Conservation (phyloP, 169 alveolate genomes). For the Plasmodium blacklocki region DNA sequence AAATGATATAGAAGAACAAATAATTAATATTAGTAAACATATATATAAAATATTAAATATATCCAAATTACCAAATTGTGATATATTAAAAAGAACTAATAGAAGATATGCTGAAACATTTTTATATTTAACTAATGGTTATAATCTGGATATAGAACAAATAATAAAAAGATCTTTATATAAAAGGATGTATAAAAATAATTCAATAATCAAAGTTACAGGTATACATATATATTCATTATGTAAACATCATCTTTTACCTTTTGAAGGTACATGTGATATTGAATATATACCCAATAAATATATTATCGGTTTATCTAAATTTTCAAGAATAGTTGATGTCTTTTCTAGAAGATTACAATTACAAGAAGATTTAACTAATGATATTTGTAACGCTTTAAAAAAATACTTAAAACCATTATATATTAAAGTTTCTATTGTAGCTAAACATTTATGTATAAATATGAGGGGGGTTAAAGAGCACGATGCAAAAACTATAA, state of each 20-base stretch:
- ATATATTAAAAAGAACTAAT: slow-evolving; percentile 49
- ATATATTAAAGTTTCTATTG: slow-evolving; percentile 37
- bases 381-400: slow-evolving; percentile 51
- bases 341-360: slow-evolving; percentile 51
- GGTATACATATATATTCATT: slow-evolving; percentile 51
- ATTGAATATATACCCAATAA: slow-evolving; percentile 60
- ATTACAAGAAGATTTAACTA: slow-evolving; percentile 68
- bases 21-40: slow-evolving; percentile 10
- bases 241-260: slow-evolving; percentile 74
- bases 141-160: slow-evolving; percentile 25
- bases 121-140: slow-evolving; percentile 53
- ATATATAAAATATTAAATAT: slow-evolving; percentile 23
- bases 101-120: slow-evolving; percentile 52
- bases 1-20: slow-evolving; percentile 7
- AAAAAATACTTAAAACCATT: slow-evolving; percentile 57
- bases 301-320: slow-evolving; percentile 59
- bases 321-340: slow-evolving; percentile 57
- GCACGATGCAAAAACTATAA: slow-evolving; percentile 57
- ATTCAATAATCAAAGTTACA: slow-evolving; percentile 29
- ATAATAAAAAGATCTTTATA: slow-evolving; percentile 44
- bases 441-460: slow-evolving; percentile 60
- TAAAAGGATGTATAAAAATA: slow-evolving; percentile 57
- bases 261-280: slow-evolving; percentile 60
- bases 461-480: slow-evolving; percentile 70
- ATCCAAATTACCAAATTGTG: slow-evolving; percentile 31